Evolutionary conservation across 768 basidiomycete genomes (phyloP).

Genomic region (Leucocoprinus sp.): DNA sequence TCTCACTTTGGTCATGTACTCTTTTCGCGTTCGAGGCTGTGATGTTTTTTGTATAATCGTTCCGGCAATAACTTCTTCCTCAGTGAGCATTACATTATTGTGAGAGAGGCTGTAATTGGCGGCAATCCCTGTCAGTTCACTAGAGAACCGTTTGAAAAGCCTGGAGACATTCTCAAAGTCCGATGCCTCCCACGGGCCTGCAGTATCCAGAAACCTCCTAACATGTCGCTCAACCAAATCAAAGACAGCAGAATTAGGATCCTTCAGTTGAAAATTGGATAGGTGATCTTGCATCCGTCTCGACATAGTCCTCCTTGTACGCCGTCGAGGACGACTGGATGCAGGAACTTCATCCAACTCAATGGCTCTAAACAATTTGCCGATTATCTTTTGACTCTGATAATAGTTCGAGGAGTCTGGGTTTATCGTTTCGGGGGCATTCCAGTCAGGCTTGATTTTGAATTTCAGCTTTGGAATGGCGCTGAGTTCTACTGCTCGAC

Average conservation of each 20-base stretch:
- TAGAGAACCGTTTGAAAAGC: slow-evolving; percentile 34
- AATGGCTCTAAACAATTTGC: slow-evolving; percentile 53
- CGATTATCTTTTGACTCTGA: slow-evolving; percentile 45
- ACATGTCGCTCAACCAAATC: slow-evolving; percentile 20
- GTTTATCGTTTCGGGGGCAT: slow-evolving; percentile 49
- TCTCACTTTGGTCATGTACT: slow-evolving; percentile 46
- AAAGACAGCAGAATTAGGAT: slow-evolving; percentile 5
- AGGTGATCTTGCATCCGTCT: slow-evolving; percentile 8
- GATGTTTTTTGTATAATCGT: slow-evolving; percentile 59
- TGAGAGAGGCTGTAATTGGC: slow-evolving; percentile 35
- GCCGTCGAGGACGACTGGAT: slow-evolving; percentile 1
- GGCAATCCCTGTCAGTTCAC: slow-evolving; percentile 42
- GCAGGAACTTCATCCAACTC: slow-evolving; percentile 28
- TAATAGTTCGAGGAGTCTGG: slow-evolving; percentile 36
- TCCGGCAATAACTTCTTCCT: slow-evolving; percentile 59
- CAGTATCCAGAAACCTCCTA: slow-evolving; percentile 23
- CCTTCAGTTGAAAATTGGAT: slow-evolving; percentile 1
- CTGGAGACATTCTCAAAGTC: slow-evolving; percentile 21
- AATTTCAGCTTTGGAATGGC: slow-evolving; percentile 37
- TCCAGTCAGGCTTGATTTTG: slow-evolving; percentile 49
- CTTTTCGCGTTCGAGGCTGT: slow-evolving; percentile 44
- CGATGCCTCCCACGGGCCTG: slow-evolving; percentile 15
- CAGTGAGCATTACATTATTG: slow-evolving; percentile 37
- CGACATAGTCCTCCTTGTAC: slow-evolving; percentile 5
- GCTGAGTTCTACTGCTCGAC: slow-evolving; percentile 31